Evolutionary conservation across 306 rosid genomes (phyloP).

Genomic region (Alnus rubra): DNA sequence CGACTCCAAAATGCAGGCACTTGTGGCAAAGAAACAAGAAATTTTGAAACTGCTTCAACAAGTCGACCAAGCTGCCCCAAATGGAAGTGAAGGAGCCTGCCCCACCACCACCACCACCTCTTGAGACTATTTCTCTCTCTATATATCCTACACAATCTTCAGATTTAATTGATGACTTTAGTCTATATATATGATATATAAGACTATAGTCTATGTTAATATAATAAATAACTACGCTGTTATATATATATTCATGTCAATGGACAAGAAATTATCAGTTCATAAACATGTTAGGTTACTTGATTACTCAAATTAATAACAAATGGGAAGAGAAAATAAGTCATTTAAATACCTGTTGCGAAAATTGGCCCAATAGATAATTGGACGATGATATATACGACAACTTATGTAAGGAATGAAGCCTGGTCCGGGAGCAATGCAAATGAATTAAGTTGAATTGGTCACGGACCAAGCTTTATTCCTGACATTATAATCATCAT

Average conservation of each 20-base stretch:
- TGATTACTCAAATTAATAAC: neutral
- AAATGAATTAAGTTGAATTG: neutral
- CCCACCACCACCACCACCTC: slow-evolving; percentile 7
- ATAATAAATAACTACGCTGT: too few species aligned
- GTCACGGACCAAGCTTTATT: slow-evolving; percentile 10
- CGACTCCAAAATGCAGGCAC: slow-evolving; percentile 50
- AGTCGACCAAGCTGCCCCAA: slow-evolving; percentile 35
- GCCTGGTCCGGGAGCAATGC: slow-evolving; percentile 15
- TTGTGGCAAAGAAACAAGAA: slow-evolving; percentile 51
- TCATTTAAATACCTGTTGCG: neutral
- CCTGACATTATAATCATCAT: neutral
- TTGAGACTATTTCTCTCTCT: neutral
- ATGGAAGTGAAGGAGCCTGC: slow-evolving; percentile 5
- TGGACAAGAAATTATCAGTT: neutral
- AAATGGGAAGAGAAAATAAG: neutral
- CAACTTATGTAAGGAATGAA: slow-evolving; percentile 3
- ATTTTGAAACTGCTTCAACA: slow-evolving; percentile 46
- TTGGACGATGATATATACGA: neutral
- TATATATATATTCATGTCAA: neutral
- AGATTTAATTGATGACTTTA: too few species aligned
- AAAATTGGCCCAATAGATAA: neutral
- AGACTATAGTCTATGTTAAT: too few species aligned
- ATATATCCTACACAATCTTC: too few species aligned
- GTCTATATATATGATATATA: too few species aligned
- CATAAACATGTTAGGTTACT: neutral